phyloP scores from a whole-genome alignment of 2,329 filamentous ascomycete species.

The Arthrobotrys iridis region DNA sequence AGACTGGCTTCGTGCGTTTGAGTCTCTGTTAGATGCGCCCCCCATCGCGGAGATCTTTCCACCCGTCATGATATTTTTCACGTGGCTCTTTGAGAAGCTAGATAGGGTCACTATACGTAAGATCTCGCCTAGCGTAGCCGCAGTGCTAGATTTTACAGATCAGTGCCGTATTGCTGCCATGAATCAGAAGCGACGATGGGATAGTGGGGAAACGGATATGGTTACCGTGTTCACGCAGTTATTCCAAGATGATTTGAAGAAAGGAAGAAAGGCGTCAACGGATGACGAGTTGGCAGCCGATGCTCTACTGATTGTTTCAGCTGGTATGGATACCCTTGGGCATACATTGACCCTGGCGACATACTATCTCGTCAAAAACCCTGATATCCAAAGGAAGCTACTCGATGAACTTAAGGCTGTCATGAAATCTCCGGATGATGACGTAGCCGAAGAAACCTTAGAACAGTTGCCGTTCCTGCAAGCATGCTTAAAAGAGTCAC shows the following conservation, averaged over 20 bases:
- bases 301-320: conserved; percentile 7
- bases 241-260: conserved; percentile 30
- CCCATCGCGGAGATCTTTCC: not conserved
- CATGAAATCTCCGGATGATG: conserved; percentile 23
- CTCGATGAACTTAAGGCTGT: conserved; percentile 32
- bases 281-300: conserved; percentile 4
- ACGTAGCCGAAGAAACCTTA: conserved; percentile 30
- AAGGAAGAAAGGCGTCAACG: conserved; percentile 29
- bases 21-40: not conserved
- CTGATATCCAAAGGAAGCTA: conserved; percentile 8
- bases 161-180: conserved; percentile 18
- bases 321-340: conserved; percentile 37
- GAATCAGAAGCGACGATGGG: conserved; percentile 13
- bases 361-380: conserved; percentile 28
- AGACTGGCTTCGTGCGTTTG: conserved; percentile 24
- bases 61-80: not conserved
- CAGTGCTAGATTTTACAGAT: conserved; percentile 8
- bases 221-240: conserved; percentile 26
- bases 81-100: conserved; percentile 22
- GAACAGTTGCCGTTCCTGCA: conserved; percentile 38
- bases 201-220: conserved; percentile 27
- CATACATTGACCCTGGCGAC: conserved; percentile 12
- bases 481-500: conserved; percentile 39
- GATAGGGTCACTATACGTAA: not conserved
- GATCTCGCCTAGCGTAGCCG: conserved; percentile 15